A percentile compares a stretch with the other conserved stretches of the same genome.
Evolutionary conservation across 2,329 filamentous ascomycete genomes (phyloP).

Genomic region (Huntiella moniliformis): DNA sequence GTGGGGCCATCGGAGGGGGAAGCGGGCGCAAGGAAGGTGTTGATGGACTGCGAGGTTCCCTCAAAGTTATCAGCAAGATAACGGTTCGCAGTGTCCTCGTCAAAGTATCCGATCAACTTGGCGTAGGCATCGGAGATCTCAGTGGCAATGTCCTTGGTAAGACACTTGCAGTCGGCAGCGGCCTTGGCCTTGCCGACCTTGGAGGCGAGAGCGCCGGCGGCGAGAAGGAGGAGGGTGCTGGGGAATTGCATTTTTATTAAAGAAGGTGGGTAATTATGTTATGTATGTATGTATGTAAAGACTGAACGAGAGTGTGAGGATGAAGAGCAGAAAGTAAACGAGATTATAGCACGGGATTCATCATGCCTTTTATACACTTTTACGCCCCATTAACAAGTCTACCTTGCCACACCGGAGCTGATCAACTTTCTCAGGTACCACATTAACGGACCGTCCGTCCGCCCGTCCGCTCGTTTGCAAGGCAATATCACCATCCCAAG

Average conservation of each 20-base stretch:
- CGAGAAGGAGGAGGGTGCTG: constrained; percentile 4
- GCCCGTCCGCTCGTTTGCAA: too few relatives aligned
- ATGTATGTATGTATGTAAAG: neutral
- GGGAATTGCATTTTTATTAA: constrained; percentile 11
- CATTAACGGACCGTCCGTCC: too few relatives aligned
- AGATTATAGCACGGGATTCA: too few relatives aligned
- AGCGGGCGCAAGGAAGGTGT: constrained; percentile 12
- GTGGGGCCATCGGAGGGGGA: constrained; percentile 10
- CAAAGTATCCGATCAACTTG: constrained; percentile 34
- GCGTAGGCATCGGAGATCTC: constrained; percentile 20
- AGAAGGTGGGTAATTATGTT: neutral
- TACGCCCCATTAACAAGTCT: too few relatives aligned
- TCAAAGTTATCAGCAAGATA: constrained; percentile 12
- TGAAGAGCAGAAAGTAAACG: neutral
- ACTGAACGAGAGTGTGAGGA: neutral
- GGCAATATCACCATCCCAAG: too few relatives aligned
- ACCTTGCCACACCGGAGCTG: too few relatives aligned
- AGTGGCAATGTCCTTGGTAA: constrained; percentile 11
- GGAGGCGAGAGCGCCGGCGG: constrained; percentile 5
- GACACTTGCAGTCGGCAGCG: constrained; percentile 10
- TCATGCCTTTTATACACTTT: too few relatives aligned
- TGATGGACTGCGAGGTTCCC: constrained; percentile 13
- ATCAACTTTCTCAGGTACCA: too few relatives aligned
- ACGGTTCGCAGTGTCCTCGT: constrained; percentile 22
- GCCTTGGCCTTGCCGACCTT: neutral